Evolutionary conservation across 768 basidiomycete genomes (phyloP), one percentile per base, ranked within the genome.

Genomic region (Calocybe indica): DNA sequence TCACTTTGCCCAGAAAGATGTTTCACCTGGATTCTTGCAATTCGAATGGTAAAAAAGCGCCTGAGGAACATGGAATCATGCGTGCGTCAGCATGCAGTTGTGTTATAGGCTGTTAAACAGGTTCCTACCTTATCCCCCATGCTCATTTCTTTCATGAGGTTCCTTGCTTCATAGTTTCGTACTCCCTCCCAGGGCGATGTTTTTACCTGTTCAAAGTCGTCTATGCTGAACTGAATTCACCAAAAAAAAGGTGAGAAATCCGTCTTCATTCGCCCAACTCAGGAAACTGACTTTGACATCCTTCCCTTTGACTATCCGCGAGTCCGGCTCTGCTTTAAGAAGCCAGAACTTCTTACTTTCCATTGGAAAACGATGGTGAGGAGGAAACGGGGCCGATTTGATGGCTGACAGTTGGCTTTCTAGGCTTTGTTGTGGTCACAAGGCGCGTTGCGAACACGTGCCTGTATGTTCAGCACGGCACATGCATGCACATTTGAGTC

Each of bases 101-200:
- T 37, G 43, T 37, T 36, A 40, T 46, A 40, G 40, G 37, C 8
- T 15, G 6, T 35, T 11, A 36, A 41, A 32, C 47, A 39, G 30
- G 33, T 35, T 46, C 69, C 11, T 31, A 85, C 89, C 71, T 86
- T 79, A 59, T 92, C 88, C 37, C 84, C 85, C 12, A 75, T 58
- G 50, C 69, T 71, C 89, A 91, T 92, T 59, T 82, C 78, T 61
- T 82, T 86, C 83, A 92, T 91, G 51, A 89, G 58, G 61, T 91
- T 91, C 50, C 83, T 73, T 6, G 89, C 89, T 62, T 89, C 85
- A 54, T 83, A 83, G 55, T 89, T 91, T 33, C 89, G 72, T 14
- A 92, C 89, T n/a, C 89, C 89, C 58, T 91, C 89, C 89, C 89
- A 92, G 32, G 88, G 71, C 0, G 88, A 88, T 13, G 75, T 84